These are phyloP conservation scores for Arthroderma sp. DNA, from an alignment of 2,329 filamentous ascomycete genomes.

Conservation along the genomic window DNA sequence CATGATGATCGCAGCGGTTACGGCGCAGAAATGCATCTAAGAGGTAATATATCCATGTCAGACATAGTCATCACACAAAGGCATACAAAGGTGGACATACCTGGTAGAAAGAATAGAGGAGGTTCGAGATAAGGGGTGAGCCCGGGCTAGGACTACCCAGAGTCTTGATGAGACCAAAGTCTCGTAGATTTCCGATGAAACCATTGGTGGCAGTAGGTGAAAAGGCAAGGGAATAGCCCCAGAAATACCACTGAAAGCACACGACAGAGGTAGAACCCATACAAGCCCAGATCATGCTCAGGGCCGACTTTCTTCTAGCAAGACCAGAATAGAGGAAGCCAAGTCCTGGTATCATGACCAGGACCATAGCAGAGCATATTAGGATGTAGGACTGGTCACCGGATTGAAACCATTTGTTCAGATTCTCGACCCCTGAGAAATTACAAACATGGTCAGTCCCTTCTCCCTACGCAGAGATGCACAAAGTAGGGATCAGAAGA, in stretches of 20 bases:
- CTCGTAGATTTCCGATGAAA: constrained; percentile 80
- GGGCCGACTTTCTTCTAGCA: constrained; percentile 90
- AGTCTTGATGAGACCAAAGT: constrained; percentile 80
- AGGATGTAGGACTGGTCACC: constrained; percentile 94
- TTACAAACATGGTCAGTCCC: constrained; percentile 2
- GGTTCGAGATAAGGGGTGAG: constrained; percentile 72
- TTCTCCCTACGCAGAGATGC: neutral
- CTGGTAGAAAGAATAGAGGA: constrained; percentile 91
- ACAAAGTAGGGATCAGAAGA: neutral
- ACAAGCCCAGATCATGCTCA: constrained; percentile 93
- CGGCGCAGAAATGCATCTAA: constrained; percentile 92
- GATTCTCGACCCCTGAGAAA: constrained; percentile 58
- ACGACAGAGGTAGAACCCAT: constrained; percentile 88
- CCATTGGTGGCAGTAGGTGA: constrained; percentile 67
- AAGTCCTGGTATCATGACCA: constrained; percentile 93
- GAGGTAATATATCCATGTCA: neutral
- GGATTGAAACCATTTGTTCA: constrained; percentile 89
- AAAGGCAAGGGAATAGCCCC: constrained; percentile 94
- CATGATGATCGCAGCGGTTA: constrained; percentile 81
- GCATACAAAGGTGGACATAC: constrained; percentile 30
- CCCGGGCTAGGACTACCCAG: constrained; percentile 75
- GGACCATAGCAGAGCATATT: constrained; percentile 76
- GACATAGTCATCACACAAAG: neutral
- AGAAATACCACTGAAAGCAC: constrained; percentile 98
- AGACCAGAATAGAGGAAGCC: constrained; percentile 96